Percentiles rank a stretch among this genome's conserved stretches.
These are phyloP conservation scores for Trichosporon sp. DNA, from an alignment of 1,284 basidiomycete species.

Conservation along the genomic window DNA sequence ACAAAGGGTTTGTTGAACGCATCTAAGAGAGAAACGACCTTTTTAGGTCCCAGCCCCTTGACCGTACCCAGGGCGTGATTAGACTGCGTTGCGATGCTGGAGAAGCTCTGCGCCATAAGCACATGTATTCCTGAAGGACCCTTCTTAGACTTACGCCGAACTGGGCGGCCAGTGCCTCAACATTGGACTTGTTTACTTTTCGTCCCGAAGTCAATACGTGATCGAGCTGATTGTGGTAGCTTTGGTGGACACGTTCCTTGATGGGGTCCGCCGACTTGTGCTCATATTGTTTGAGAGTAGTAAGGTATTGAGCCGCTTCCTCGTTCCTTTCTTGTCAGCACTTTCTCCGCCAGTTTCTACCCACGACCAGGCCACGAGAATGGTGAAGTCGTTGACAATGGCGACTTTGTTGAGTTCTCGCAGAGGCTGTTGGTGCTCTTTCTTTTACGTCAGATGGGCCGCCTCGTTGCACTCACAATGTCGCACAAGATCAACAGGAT, in stretches of 20 bases:
- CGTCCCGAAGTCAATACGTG: conserved; percentile 82
- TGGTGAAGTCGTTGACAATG: conserved; percentile 84
- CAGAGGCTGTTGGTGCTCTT: conserved; percentile 82
- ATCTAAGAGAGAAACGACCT: conserved; percentile 63
- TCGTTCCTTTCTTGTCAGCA: conserved; percentile 57
- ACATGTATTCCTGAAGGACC: too few species aligned
- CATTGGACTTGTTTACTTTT: conserved; percentile 96
- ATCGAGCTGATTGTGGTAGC: conserved; percentile 73
- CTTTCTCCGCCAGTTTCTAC: conserved; percentile 36
- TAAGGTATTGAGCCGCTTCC: conserved; percentile 86
- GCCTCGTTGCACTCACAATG: conserved; percentile 57
- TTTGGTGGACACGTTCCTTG: conserved; percentile 86
- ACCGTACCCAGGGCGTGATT: conserved; percentile 71
- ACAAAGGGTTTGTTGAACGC: conserved; percentile 53
- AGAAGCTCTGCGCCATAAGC: conserved; percentile 59
- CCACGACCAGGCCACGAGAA: conserved; percentile 88
- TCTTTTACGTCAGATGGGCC: conserved; percentile 44
- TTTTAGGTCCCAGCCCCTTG: conserved; percentile 91
- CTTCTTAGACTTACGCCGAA: conserved; percentile 67
- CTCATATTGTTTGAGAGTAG: conserved; percentile 88
- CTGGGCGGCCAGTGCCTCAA: conserved; percentile 84
- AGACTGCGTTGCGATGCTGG: conserved; percentile 66
- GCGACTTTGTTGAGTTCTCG: conserved; percentile 90
- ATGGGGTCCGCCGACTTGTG: conserved; percentile 88
- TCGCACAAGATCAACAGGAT: conserved; percentile 90